Evolutionary conservation across 306 rosid species (phyloP), one percentile per base, ranked within the genome.

Genomic region (Vigna angularis): DNA sequence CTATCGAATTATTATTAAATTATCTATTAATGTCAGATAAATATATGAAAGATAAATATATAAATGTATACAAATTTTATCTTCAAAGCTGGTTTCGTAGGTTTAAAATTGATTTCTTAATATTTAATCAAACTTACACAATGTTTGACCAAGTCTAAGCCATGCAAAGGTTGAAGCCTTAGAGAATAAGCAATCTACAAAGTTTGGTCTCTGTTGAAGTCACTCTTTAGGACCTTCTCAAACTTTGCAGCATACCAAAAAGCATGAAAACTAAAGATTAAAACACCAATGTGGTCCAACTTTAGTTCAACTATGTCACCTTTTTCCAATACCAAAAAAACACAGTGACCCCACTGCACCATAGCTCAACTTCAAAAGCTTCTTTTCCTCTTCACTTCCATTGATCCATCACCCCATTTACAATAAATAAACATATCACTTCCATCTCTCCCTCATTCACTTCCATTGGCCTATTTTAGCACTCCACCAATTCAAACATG

Each of bases 311-410:
- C 77, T 44, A 70, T 40, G 62, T 40, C 47, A 63, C 52, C 87
- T 84, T 91, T 89, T 32, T 51, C 81, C 83, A 84, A 80, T 79
- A 72, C 67, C 90, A 66, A 68, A 56, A 51, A 8, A 83, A 78
- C 83, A 82, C 62, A 36, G 10, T 81, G 86, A 78, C 70, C 91
- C 91, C 86, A 87, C 73, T 78, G 82, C 85, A 81, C 88, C 70
- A 18, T 49, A 65, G 79, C 42, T 78, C 81, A 76, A 73, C 67
- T 83, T 82, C 89, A 93, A 90, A 93, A 87, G 82, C 80, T 75
- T 87, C 83, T 82, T 90, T 89, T 66, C 48, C 79, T 76, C 64
- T 78, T 80, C 61, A 78, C 77, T 76, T 73, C 44, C 71, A 51
- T 86, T 61, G 67, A 66, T 44, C 84, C 80, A 50, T 72, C 69